Base-by-base conservation (phyloP, 352 stramenopile genomes). In the Pythium volutum region DNA sequence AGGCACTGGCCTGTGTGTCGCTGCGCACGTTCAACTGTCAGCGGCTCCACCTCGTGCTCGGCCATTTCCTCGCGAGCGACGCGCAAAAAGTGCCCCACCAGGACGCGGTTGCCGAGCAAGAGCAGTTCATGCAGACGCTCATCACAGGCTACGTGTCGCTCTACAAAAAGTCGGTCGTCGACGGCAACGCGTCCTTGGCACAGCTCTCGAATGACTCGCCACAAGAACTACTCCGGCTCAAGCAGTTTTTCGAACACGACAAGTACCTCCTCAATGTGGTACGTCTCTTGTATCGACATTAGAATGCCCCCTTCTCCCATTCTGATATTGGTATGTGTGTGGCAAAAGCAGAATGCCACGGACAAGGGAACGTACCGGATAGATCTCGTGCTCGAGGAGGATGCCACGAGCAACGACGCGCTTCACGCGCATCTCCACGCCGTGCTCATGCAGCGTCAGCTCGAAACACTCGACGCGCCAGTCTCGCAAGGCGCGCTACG, bases 1-100 rank as follows among this genome's bases (percentile, higher is more conserved):
- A 71, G 39, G 83, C 77, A 8, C 70, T 91, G 20, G 62, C 66
- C 20, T 76, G 75, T 52, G 79, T 91, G 20, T 77, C 76, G 45
- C 64, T 91, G 50, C 77, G 73, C 4, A 91, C 81, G n/a, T 62
- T 91, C 38, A 89, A 87, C 59, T 83, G 71, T 39, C 75, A 89
- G 66, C 79, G 81, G 14, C 67, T 88, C 39, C 71, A 91, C 51
- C 66, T 89, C 46, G 68, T 86, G 25, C 55, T 72, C 23, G 64
- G 71, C 33, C 62, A 86, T 45, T 87, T 84, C 63, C 50, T 88
- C 25, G 50, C 62, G 29, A 59, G 27, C 20, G 41, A 65, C 20
- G 65, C 52, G 10, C 48, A 10, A 1, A 8, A 26, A 25, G 48
- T 69, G 25, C 59, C 59, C 14, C 55, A 71, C 27, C 47, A 72